Base-by-base conservation (phyloP, 192 early-diverging fungal genomes). In the Podochytrium sp. region DNA sequence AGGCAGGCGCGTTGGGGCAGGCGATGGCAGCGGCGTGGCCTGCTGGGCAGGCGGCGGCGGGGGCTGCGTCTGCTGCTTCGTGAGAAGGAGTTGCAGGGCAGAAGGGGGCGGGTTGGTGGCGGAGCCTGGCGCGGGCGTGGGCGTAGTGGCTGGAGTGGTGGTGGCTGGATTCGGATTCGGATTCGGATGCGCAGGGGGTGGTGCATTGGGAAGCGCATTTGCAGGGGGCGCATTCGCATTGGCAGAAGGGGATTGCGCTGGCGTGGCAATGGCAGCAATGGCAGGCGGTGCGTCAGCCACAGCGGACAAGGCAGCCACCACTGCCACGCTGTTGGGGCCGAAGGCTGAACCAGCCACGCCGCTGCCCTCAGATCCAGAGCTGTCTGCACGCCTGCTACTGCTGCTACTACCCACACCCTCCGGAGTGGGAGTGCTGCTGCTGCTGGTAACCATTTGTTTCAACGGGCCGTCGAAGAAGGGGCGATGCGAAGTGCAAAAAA, bases 11-110 rank as follows among this genome's bases (percentile, higher is more conserved):
- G 59, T 38, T 5, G 23, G 6, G 30, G 59, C 34, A 3, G 59
- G 59, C 59, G 59, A 33, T 14, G 59, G 16, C 16, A 30, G 6
- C 3, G 59, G 16, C 5, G 59, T 61, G 12, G 5, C 6, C 30
- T 6, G 23, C 20, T 20, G 55, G 25, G 55, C 25, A 16, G 55
- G 10, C 29, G 55, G 10, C 55, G 33, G 5, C 6, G 59, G 59
- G 47, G 47, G 47, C n/a, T 12, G 47, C 47, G 47, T 12, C 47
- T n/a, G n/a, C 52, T 55, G 52, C 23, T 55, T 55, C 29, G 52
- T 55, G 52, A 55, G 52, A 55, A 55, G 52, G 23, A 55, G 52
- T 27, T 55, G 52, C 18, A 55, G 52, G 4, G 52, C 52, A 6
- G 52, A 55, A 4, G 52, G 52, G 6, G 52, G 5, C 5, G 6